Evolutionary conservation across 371 early-diverging fungal genomes (phyloP).

Genomic region (Rhizomucor pusillus): DNA sequence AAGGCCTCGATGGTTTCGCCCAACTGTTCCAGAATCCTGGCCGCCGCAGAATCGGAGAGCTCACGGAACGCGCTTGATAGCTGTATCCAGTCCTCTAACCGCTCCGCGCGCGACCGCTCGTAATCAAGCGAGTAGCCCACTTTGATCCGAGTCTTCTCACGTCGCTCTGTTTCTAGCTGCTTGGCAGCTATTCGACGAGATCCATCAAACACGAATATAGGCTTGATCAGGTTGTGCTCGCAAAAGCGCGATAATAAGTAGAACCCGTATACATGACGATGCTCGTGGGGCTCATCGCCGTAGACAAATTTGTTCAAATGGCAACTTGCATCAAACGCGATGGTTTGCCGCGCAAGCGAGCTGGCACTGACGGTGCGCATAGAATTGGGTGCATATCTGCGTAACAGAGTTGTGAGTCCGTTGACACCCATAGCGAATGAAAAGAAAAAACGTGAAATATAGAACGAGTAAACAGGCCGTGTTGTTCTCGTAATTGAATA

Average conservation of each 20-base stretch:
- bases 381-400: slow-evolving; percentile 46
- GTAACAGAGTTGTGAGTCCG: slow-evolving; percentile 49
- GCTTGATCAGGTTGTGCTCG: slow-evolving; percentile 43
- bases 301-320: slow-evolving; percentile 56
- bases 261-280: slow-evolving; percentile 54
- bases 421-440: slow-evolving; percentile 50
- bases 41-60: slow-evolving; percentile 10
- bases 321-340: slow-evolving; percentile 63
- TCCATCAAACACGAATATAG: slow-evolving; percentile 67
- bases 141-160: slow-evolving; percentile 33
- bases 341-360: slow-evolving; percentile 31
- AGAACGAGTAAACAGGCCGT: too few relatives aligned
- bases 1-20: slow-evolving; percentile 16
- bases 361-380: slow-evolving; percentile 30
- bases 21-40: slow-evolving; percentile 14
- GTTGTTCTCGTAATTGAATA: too few relatives aligned
- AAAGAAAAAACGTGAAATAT: too few relatives aligned
- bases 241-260: slow-evolving; percentile 47
- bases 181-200: slow-evolving; percentile 47
- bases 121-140: slow-evolving; percentile 24
- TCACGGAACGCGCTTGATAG: slow-evolving; percentile 12
- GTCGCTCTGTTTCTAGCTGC: slow-evolving; percentile 32
- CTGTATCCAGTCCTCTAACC: slow-evolving; percentile 34
- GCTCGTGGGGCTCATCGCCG: slow-evolving; percentile 46
- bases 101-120: slow-evolving; percentile 26